A percentile compares a stretch with the other conserved stretches of the same genome.
These are phyloP conservation scores for Plasmodium gallinaceum DNA, from an alignment of 169 alveolate genomes.

Conservation along the genomic window DNA sequence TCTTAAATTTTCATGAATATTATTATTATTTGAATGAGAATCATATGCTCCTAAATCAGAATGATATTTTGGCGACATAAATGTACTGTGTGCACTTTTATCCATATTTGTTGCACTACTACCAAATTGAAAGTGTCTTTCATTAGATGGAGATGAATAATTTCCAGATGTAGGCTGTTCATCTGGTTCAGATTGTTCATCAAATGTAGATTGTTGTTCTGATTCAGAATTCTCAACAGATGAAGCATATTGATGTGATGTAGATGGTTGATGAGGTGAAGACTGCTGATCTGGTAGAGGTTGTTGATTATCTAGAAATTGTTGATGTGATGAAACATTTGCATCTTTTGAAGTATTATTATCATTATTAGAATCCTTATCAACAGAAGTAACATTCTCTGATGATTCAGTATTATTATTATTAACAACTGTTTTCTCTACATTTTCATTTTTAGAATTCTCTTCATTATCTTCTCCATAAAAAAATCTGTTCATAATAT, in stretches of 20 bases:
- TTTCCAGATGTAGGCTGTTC: too few relatives aligned
- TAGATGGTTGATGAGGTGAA: background rate
- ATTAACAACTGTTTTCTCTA: background rate
- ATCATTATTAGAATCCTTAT: background rate
- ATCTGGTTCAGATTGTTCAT: background rate
- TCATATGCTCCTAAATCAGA: background rate
- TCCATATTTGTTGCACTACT: too few relatives aligned
- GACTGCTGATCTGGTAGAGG: background rate
- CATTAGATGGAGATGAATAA: too few relatives aligned
- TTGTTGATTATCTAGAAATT: background rate
- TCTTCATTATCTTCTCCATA: constrained; percentile 1
- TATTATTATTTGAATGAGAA: background rate
- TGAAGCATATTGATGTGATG: background rate
- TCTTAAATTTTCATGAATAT: constrained; percentile 12
- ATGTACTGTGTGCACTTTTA: too few relatives aligned
- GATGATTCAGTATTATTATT: background rate
- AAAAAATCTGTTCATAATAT: background rate
- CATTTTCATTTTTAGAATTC: background rate
- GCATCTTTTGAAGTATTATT: background rate
- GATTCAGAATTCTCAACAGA: background rate
- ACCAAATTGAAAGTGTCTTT: too few relatives aligned
- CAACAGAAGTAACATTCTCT: background rate
- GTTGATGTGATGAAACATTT: background rate
- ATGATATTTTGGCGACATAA: too few relatives aligned
- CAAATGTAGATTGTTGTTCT: background rate